Evolutionary conservation across 768 basidiomycete species (phyloP).

Genomic region (Ramaria rubella): DNA sequence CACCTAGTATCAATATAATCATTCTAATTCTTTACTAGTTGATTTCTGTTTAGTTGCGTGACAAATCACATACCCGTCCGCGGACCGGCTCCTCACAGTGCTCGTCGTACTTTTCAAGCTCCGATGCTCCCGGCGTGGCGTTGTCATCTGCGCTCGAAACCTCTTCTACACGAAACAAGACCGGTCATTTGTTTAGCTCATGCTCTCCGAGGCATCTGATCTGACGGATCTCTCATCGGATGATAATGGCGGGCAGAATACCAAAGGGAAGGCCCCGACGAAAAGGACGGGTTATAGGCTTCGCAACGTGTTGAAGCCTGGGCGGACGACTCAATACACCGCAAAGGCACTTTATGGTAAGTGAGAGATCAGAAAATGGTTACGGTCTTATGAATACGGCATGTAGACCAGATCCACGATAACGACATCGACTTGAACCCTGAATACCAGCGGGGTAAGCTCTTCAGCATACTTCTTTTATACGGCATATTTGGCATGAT

Average conservation of each 20-base stretch:
- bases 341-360: conserved; percentile 40
- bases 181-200: conserved; percentile 22
- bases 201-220: conserved; percentile 38
- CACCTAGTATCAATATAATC: too few relatives aligned
- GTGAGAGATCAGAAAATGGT: conserved; percentile 12
- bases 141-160: too few relatives aligned
- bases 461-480: not conserved
- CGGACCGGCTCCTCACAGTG: too few relatives aligned
- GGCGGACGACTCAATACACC: conserved; percentile 36
- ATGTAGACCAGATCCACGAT: conserved; percentile 55
- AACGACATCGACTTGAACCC: conserved; percentile 65
- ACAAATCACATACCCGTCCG: too few relatives aligned
- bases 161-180: not conserved
- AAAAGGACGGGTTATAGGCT: conserved; percentile 26
- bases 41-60: too few relatives aligned
- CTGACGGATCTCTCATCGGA: conserved; percentile 41
- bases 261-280: conserved; percentile 21
- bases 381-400: not conserved
- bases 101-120: too few relatives aligned
- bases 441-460: conserved; percentile 68
- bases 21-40: too few relatives aligned
- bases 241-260: conserved; percentile 28
- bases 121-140: too few relatives aligned
- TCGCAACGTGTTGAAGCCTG: conserved; percentile 29
- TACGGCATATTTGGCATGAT: not conserved